Evolutionary conservation across 2,329 filamentous ascomycete species (phyloP).

Genomic region (Arthroderma sp.): DNA sequence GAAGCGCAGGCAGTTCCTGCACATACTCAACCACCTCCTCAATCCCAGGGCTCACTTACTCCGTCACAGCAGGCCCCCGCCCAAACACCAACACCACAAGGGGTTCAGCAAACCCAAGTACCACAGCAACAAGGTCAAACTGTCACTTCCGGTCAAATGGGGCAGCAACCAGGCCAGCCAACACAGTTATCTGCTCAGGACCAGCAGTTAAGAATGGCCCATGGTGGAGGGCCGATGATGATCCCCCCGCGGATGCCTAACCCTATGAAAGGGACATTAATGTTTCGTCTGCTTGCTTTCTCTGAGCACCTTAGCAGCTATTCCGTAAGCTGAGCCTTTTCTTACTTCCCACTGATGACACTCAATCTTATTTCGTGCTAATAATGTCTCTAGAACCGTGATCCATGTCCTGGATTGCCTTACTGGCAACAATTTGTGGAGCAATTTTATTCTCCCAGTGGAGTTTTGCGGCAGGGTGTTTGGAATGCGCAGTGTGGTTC

Average conservation of each 20-base stretch:
- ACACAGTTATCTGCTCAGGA: conserved; percentile 28
- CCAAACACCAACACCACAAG: conserved; percentile 14
- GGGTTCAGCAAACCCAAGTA: conserved; percentile 13
- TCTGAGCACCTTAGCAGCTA: conserved; percentile 43
- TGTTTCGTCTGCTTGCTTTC: conserved; percentile 42
- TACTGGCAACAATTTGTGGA: conserved; percentile 73
- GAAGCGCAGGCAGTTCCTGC: conserved; percentile 29
- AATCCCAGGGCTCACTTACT: conserved; percentile 25
- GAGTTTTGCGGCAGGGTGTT: conserved; percentile 63
- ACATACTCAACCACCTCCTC: conserved; percentile 31
- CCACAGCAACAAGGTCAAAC: conserved; percentile 24
- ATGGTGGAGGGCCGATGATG: conserved; percentile 26
- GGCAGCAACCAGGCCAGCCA: conserved; percentile 20
- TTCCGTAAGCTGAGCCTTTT: conserved; percentile 37
- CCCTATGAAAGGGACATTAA: conserved; percentile 30
- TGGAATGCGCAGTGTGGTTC: conserved; percentile 41
- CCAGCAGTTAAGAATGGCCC: conserved; percentile 28
- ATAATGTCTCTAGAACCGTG: conserved; percentile 33
- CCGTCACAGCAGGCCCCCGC: conserved; percentile 22
- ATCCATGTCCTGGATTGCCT: conserved; percentile 52
- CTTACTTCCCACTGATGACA: conserved; percentile 6
- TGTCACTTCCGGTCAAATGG: conserved; percentile 17
- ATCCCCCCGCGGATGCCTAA: conserved; percentile 24
- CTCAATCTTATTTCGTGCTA: too few species aligned
- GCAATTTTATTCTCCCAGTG: conserved; percentile 65